Evolutionary conservation across 768 basidiomycete species (phyloP), one percentile per base, ranked within the genome.

Genomic region (Trametes cinnabarina): DNA sequence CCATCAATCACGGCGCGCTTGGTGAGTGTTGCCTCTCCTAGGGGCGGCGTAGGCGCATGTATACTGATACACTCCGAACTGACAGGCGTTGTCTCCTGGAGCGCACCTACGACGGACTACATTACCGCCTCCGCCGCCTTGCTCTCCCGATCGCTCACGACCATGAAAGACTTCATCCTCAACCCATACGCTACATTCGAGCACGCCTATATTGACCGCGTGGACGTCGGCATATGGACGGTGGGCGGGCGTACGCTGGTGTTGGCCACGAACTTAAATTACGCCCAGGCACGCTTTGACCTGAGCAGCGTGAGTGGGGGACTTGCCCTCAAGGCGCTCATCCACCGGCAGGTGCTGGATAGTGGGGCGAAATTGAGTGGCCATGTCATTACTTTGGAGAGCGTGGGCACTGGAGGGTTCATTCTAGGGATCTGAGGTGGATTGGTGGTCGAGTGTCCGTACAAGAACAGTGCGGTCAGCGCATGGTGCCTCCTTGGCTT

Each of bases 1-100:
- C 80, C 1, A 83, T 90, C 67, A 90, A 87, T 59, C 87, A 90
- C 53, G 87, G 89, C 6, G 86, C 76, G 1, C 68, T 83, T 6
- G 86, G 85, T 73, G 28, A 6, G 61, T 20, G 1, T 28, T 20
- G 37, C 12, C 19, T 3, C 22, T 43, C 17, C n/a, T n/a, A n/a
- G n/a, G n/a, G n/a, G n/a, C n/a, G n/a, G n/a, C n/a, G 6, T 30
- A 4, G n/a, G 1, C 11, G 20, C n/a, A 3, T 8, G 7, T 17
- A 8, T 17, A 48, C 35, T 44, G 50, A 14, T 19, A 34, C 28
- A 11, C 9, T 6, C 12, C 2, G 10, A 15, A 1, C 41, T 39
- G n/a, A 19, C 47, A 65, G 71, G 73, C 43, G 65, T 69, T 42
- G 70, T 79, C 19, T 70, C 75, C 1, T 79, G 78, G 77, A 70